A percentile compares a stretch with the other conserved stretches of the same genome.
Evolutionary conservation across 495 filamentous ascomycete species (phyloP).

Genomic region (Aspergillus leporis): DNA sequence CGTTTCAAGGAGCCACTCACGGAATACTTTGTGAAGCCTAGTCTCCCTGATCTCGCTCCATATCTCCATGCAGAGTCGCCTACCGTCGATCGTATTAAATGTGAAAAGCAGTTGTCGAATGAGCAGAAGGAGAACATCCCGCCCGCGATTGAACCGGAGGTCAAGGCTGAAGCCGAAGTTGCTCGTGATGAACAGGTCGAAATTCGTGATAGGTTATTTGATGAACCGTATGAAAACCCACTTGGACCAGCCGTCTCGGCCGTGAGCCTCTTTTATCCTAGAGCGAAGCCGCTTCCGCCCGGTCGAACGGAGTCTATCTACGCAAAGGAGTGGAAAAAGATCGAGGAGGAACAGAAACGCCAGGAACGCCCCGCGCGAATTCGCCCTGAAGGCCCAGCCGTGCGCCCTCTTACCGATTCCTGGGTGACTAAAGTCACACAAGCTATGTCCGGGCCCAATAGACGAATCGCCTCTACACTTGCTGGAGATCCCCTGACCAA

Average conservation of each 20-base stretch:
- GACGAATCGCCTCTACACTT: conserved; percentile 44
- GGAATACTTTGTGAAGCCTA: not conserved
- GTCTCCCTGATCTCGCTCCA: conserved; percentile 5
- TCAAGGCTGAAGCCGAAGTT: conserved; percentile 8
- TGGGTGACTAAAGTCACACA: conserved; percentile 45
- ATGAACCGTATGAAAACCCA: conserved; percentile 17
- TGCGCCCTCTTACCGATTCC: conserved; percentile 43
- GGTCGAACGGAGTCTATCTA: conserved; percentile 38
- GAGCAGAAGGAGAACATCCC: not conserved
- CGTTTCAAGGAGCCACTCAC: not conserved
- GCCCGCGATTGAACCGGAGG: not conserved
- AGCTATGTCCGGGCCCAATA: conserved; percentile 29
- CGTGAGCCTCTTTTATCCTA: conserved; percentile 33
- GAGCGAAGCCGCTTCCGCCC: conserved; percentile 26
- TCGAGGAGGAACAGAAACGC: conserved; percentile 23
- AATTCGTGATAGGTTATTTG: conserved; percentile 29
- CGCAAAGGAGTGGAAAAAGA: conserved; percentile 28
- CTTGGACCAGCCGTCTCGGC: conserved; percentile 40
- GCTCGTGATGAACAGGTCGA: conserved; percentile 13
- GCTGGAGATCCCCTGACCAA: conserved; percentile 57
- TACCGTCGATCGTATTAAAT: not conserved
- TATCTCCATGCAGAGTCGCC: conserved; percentile 1
- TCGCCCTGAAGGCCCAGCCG: conserved; percentile 29
- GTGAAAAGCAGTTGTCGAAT: not conserved
- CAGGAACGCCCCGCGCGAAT: conserved; percentile 25